Evolutionary conservation across 202 grass and related monocot species (phyloP).

Genomic region (Carex arenaria): DNA sequence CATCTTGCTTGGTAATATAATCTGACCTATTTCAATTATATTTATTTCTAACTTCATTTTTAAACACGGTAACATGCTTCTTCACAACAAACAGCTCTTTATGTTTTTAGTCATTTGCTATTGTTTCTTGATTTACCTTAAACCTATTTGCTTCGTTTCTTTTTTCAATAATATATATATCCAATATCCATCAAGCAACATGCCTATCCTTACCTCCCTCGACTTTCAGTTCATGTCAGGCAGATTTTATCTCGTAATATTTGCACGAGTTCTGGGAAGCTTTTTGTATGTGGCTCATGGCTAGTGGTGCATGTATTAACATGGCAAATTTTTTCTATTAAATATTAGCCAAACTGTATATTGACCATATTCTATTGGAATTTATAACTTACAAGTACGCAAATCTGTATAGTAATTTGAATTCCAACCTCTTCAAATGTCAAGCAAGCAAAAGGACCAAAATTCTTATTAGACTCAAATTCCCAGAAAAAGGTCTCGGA

Average conservation of each 20-base stretch:
- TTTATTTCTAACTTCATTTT: not conserved
- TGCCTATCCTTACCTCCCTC: not conserved
- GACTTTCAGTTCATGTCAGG: not conserved
- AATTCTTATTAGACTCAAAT: conserved; percentile 4
- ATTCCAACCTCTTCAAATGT: not conserved
- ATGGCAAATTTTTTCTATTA: not conserved
- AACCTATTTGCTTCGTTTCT: too few species aligned
- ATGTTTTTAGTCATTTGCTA: too few species aligned
- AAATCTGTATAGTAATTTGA: not conserved
- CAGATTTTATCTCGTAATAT: not conserved
- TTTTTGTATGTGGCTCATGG: not conserved
- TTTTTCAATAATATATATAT: too few species aligned
- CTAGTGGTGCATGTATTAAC: not conserved
- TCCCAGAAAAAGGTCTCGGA: not conserved
- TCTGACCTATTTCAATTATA: not conserved
- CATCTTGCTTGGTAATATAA: not conserved
- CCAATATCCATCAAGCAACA: too few species aligned
- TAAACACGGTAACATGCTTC: too few species aligned
- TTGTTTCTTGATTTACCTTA: too few species aligned
- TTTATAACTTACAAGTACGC: too few species aligned
- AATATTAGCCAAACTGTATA: not conserved
- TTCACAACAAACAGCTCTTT: too few species aligned
- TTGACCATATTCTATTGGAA: not conserved
- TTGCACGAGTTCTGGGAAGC: not conserved
- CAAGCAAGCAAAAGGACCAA: not conserved